A percentile compares a stretch with the other conserved stretches of the same genome.
phyloP scores from a whole-genome alignment of 495 filamentous ascomycete genomes.

The Durotheca rogersii region DNA sequence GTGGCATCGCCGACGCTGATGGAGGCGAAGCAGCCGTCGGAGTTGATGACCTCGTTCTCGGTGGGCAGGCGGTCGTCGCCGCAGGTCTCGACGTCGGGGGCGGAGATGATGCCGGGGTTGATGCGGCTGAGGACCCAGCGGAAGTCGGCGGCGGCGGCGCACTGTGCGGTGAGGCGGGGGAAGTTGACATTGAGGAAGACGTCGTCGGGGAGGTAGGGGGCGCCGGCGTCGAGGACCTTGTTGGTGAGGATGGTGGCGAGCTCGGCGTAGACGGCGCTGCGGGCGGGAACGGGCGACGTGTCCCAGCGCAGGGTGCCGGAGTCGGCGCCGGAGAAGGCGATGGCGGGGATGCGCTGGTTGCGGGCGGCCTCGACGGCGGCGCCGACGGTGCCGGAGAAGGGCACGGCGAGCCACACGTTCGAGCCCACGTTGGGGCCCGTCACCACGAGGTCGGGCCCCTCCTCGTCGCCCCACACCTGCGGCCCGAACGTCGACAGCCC shows the following conservation, averaged over 20 bases:
- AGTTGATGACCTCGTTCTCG: no score
- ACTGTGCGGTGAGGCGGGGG: constrained; percentile 50
- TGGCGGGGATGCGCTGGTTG: constrained; percentile 55
- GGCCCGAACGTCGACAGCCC: constrained; percentile 59
- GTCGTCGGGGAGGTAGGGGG: constrained; percentile 58
- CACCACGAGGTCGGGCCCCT: constrained; percentile 58
- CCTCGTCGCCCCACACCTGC: constrained; percentile 49
- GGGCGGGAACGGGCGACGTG: constrained; percentile 43
- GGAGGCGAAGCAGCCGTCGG: constrained; percentile 60
- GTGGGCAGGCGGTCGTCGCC: no score
- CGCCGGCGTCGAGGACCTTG: constrained; percentile 52
- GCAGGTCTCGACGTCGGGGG: constrained; percentile 57
- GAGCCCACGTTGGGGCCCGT: constrained; percentile 65
- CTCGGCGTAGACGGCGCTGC: constrained; percentile 60
- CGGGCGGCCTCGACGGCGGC: constrained; percentile 60
- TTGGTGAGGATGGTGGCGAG: constrained; percentile 59
- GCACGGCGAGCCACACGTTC: constrained; percentile 55
- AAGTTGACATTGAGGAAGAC: constrained; percentile 71
- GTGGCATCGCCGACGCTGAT: constrained; percentile 62
- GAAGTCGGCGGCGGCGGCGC: constrained; percentile 51
- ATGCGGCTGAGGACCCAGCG: constrained; percentile 63
- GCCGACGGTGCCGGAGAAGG: constrained; percentile 64
- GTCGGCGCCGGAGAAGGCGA: constrained; percentile 62
- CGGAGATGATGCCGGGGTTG: constrained; percentile 52
- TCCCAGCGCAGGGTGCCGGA: constrained; percentile 54